Conservation (phyloP, 805 yeast species). For the Metschnikowia similis region DNA sequence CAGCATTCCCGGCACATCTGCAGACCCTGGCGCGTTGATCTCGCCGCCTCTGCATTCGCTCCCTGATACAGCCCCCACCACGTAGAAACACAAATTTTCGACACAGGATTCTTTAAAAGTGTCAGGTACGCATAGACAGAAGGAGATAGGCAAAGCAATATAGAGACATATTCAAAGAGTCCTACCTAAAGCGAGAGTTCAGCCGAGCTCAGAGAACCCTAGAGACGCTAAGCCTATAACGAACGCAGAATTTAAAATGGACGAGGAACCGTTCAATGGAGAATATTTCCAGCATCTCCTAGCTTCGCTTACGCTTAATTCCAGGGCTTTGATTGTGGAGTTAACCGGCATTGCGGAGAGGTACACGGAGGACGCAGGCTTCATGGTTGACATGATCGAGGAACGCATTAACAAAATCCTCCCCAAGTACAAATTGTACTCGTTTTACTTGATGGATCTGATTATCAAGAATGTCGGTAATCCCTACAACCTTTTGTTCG, state of each 20-base stretch:
- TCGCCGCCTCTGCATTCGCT: slow-evolving; percentile 1
- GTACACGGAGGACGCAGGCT: slow-evolving; percentile 28
- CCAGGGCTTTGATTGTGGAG: slow-evolving; percentile 36
- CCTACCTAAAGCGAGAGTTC: not conserved
- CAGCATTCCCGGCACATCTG: not conserved
- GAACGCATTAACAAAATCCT: slow-evolving; percentile 32
- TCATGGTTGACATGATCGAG: slow-evolving; percentile 32
- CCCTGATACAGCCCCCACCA: not conserved
- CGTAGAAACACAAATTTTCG: not conserved
- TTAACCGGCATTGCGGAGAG: slow-evolving; percentile 36
- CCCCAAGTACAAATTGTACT: slow-evolving; percentile 33
- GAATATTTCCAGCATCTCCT: slow-evolving; percentile 31
- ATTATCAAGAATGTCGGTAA: slow-evolving; percentile 41
- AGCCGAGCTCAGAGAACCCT: not conserved
- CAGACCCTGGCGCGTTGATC: not conserved
- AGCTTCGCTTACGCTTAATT: slow-evolving; percentile 32
- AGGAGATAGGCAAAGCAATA: not conserved
- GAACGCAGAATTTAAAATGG: slow-evolving; percentile 1
- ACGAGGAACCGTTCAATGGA: slow-evolving; percentile 22
- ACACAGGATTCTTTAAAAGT: no score
- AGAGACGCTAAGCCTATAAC: not conserved
- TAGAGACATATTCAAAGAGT: not conserved
- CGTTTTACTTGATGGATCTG: slow-evolving; percentile 39
- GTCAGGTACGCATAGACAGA: not conserved
- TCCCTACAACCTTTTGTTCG: slow-evolving; percentile 39